phyloP scores from a whole-genome alignment of 495 filamentous ascomycete genomes.

The Talaromyces wortmannii region DNA sequence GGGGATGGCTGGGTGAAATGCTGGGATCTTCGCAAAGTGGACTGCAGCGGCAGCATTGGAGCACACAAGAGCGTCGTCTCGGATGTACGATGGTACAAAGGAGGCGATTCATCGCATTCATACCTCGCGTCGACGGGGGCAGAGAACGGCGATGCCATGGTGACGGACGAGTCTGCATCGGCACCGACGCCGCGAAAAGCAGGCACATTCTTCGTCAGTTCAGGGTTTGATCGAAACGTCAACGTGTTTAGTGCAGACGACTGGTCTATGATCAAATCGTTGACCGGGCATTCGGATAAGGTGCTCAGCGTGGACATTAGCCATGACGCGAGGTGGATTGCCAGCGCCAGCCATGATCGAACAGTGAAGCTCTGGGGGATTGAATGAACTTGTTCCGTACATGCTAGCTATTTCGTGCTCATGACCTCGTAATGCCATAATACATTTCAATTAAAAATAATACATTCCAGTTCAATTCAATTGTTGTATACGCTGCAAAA shows the following conservation, averaged over 20 bases:
- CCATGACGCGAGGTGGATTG: constrained; percentile 82
- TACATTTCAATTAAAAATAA: not conserved
- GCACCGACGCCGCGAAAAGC: constrained; percentile 50
- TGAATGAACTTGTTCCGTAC: constrained; percentile 48
- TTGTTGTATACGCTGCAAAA: too few relatives aligned
- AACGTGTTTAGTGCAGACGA: constrained; percentile 95
- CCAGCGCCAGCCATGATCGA: constrained; percentile 84
- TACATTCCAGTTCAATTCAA: too few relatives aligned
- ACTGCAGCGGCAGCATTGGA: constrained; percentile 73
- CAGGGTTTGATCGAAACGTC: constrained; percentile 92
- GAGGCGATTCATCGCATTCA: constrained; percentile 55
- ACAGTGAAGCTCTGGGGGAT: constrained; percentile 96
- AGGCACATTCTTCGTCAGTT: constrained; percentile 83
- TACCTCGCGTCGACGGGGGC: constrained; percentile 47
- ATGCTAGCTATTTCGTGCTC: not conserved
- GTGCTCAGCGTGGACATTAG: constrained; percentile 86
- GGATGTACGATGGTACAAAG: constrained; percentile 92
- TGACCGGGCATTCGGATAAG: constrained; percentile 87
- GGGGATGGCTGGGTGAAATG: constrained; percentile 95
- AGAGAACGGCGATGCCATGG: constrained; percentile 49
- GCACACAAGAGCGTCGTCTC: constrained; percentile 89
- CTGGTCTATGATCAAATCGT: constrained; percentile 80
- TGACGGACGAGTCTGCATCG: constrained; percentile 10
- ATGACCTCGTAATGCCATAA: not conserved
- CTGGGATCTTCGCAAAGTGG: constrained; percentile 91